Conservation (phyloP, 176 grass and related monocot genomes). For the Stipa capillata region DNA sequence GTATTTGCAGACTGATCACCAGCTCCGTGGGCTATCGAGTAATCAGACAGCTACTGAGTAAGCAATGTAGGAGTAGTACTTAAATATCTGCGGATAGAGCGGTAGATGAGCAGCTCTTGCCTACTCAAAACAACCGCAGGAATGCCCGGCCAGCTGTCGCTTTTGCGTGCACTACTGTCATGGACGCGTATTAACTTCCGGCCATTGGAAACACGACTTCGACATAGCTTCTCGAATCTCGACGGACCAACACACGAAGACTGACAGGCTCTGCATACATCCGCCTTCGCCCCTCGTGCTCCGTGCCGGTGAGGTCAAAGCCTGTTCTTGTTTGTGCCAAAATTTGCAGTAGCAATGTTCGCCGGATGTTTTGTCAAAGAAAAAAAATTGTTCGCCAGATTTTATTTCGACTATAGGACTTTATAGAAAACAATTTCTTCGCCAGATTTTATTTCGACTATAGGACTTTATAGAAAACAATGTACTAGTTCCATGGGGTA, state of each 20-base stretch:
- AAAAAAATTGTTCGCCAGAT: no score
- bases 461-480: no score
- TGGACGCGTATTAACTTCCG: neutral
- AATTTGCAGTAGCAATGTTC: no score
- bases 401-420: no score
- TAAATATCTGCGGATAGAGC: neutral
- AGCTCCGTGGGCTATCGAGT: neutral
- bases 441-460: no score
- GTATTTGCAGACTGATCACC: no score
- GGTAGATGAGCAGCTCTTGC: slow-evolving; percentile 29
- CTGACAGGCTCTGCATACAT: no score
- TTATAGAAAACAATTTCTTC: no score
- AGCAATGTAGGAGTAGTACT: neutral
- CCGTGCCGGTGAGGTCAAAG: neutral
- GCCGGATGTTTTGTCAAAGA: no score
- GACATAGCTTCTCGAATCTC: neutral
- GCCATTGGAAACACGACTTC: neutral
- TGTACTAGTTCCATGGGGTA: no score
- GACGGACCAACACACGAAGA: no score
- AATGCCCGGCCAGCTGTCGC: neutral
- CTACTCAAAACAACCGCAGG: slow-evolving; percentile 30
- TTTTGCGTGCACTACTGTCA: slow-evolving; percentile 9
- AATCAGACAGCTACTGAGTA: neutral
- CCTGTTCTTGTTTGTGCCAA: neutral
- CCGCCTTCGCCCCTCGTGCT: no score